phyloP scores from a whole-genome alignment of 441 rosid species.

The Aquilaria agallochum region DNA sequence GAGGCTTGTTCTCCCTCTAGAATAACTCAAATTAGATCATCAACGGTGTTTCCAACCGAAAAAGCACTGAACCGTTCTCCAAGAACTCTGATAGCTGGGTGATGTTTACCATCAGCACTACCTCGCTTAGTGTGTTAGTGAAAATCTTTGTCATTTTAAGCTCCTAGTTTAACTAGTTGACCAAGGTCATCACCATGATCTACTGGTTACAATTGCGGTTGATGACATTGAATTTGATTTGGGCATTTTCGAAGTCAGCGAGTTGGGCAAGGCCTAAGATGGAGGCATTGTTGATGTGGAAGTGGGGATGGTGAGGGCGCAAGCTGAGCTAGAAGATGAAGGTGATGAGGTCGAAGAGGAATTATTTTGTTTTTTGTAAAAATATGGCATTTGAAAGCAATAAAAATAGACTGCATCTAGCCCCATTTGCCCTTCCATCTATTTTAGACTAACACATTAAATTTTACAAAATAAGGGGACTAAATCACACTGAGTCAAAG shows the following conservation, averaged over 20 bases:
- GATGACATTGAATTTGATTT: slow-evolving; percentile 53
- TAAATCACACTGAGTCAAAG: too few relatives aligned
- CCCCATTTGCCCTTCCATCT: too few relatives aligned
- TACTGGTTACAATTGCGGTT: slow-evolving; percentile 64
- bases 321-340: slow-evolving; percentile 81
- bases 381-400: too few relatives aligned
- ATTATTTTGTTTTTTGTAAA: background rate
- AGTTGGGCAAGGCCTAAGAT: slow-evolving; percentile 53
- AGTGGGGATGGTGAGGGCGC: slow-evolving; percentile 82
- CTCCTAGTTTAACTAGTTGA: slow-evolving; percentile 48
- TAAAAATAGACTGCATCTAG: too few relatives aligned
- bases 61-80: slow-evolving; percentile 42
- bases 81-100: slow-evolving; percentile 58
- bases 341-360: slow-evolving; percentile 42
- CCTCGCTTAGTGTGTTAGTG: slow-evolving; percentile 37
- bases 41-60: slow-evolving; percentile 57
- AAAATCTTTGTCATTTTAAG: slow-evolving; percentile 56
- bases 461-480: too few relatives aligned
- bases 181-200: slow-evolving; percentile 42
- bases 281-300: slow-evolving; percentile 42
- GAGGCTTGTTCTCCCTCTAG: slow-evolving; percentile 43
- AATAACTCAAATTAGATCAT: slow-evolving; percentile 54
- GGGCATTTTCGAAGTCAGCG: slow-evolving; percentile 53
- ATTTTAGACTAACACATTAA: too few relatives aligned
- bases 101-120: slow-evolving; percentile 49